Conservation (phyloP, 2,329 filamentous ascomycete species). For the Aspergillus versicolor region DNA sequence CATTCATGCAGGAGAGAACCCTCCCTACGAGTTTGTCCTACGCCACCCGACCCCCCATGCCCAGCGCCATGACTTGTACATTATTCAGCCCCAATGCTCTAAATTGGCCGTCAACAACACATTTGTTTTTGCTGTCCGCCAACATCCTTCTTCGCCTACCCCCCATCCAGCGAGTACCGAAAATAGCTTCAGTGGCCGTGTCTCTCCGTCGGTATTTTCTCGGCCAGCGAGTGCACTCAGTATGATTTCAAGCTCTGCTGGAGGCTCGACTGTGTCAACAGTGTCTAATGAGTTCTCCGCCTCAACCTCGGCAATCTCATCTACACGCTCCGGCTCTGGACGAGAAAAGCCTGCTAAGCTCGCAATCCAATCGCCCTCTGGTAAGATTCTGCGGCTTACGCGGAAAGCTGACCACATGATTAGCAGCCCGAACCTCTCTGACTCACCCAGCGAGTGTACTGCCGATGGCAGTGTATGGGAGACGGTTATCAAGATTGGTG, state of each 20-base stretch:
- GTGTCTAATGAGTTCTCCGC: conserved; percentile 43
- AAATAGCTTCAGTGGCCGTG: conserved; percentile 40
- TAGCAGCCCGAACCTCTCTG: conserved; percentile 29
- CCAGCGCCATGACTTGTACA: conserved; percentile 95
- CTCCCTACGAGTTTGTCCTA: conserved; percentile 87
- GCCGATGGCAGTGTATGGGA: conserved; percentile 62
- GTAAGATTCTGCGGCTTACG: conserved; percentile 78
- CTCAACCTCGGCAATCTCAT: conserved; percentile 56
- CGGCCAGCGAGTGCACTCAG: conserved; percentile 60
- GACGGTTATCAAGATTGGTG: conserved; percentile 66
- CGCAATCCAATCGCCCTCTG: conserved; percentile 88
- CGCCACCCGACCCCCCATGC: conserved; percentile 96
- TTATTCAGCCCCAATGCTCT: conserved; percentile 91
- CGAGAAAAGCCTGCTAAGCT: conserved; percentile 85
- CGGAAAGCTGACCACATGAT: conserved; percentile 49
- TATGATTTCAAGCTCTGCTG: conserved; percentile 57
- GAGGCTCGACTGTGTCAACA: conserved; percentile 52
- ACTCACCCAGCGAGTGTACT: conserved; percentile 36
- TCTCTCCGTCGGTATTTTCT: conserved; percentile 52
- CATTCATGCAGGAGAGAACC: conserved; percentile 86
- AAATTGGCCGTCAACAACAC: conserved; percentile 91
- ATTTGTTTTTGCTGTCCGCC: conserved; percentile 92
- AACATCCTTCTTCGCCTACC: conserved; percentile 71
- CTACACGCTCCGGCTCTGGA: conserved; percentile 31
- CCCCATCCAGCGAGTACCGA: conserved; percentile 38